A percentile compares a stretch with the other conserved stretches of the same genome.
Evolutionary conservation across 345 rosid genomes (phyloP).

Genomic region (Bruguiera parviflora): DNA sequence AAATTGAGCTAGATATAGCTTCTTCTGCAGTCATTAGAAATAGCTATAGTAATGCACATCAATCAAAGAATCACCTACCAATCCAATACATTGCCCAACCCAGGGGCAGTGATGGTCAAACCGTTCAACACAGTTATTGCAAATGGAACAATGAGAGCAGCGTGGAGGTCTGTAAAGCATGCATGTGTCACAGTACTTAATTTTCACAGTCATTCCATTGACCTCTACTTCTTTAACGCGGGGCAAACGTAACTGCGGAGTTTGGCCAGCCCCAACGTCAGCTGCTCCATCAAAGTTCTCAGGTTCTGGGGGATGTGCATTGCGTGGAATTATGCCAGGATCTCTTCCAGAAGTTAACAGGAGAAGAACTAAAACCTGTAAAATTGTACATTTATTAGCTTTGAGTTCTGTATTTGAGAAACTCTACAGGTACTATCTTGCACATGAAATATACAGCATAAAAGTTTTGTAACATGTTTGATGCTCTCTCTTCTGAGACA

Average conservation of each 20-base stretch:
- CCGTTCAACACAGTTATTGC: constrained; percentile 35
- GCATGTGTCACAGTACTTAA: constrained; percentile 36
- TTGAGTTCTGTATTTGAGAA: constrained; percentile 2
- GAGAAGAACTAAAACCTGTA: constrained; percentile 32
- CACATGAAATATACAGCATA: neutral
- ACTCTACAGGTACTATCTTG: neutral
- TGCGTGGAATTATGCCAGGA: constrained; percentile 37
- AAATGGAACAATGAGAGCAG: constrained; percentile 38
- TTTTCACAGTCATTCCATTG: constrained; percentile 24
- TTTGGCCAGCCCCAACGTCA: constrained; percentile 32
- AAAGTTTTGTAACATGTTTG: neutral
- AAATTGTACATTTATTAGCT: constrained; percentile 6
- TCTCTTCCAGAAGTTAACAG: constrained; percentile 37
- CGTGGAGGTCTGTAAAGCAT: constrained; percentile 41
- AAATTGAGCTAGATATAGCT: neutral
- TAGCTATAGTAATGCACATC: neutral
- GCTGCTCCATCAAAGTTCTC: constrained; percentile 30
- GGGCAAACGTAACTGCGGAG: constrained; percentile 33
- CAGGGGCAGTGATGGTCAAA: constrained; percentile 42
- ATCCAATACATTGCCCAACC: constrained; percentile 38
- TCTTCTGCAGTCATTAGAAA: neutral
- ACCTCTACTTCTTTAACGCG: constrained; percentile 32
- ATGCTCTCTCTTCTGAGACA: neutral
- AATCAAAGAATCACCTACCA: constrained; percentile 20
- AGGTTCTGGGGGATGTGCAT: constrained; percentile 36